Evolutionary conservation across 371 early-diverging fungal genomes (phyloP).

Genomic region (Paraphysoderma sedebokerense): DNA sequence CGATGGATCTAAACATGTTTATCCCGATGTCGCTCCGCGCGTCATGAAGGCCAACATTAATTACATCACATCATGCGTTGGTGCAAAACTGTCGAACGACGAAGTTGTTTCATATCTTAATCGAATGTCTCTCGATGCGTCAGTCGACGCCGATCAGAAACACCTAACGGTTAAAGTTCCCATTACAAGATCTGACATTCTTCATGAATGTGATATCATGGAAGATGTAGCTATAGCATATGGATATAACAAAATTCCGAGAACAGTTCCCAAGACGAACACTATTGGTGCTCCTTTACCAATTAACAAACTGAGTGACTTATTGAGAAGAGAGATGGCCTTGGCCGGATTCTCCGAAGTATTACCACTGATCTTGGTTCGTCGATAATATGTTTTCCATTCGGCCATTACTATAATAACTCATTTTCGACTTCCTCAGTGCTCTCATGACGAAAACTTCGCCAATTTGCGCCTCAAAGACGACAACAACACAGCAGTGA

Average conservation of each 20-base stretch:
- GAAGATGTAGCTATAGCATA: conserved; percentile 99
- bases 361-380: conserved; percentile 81
- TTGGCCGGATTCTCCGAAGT: conserved; percentile 92
- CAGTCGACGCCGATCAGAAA: conserved; percentile 18
- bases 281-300: conserved; percentile 83
- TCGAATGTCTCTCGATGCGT: conserved; percentile 75
- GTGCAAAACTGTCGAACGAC: conserved; percentile 43
- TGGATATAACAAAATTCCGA: conserved; percentile 91
- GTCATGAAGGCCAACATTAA: conserved; percentile 49
- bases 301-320: conserved; percentile 86
- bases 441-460: conserved; percentile 94
- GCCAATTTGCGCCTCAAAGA: conserved; percentile 62
- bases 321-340: conserved; percentile 79
- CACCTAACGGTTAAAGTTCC: conserved; percentile 70
- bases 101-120: conserved; percentile 59
- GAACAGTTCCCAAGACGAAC: conserved; percentile 55
- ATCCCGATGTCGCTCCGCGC: conserved; percentile 57
- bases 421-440: conserved; percentile 20
- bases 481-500: conserved; percentile 61
- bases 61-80: conserved; percentile 72
- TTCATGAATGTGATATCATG: conserved; percentile 96
- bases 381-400: conserved; percentile 2
- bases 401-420: conserved; percentile 1
- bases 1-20: conserved; percentile 46
- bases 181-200: conserved; percentile 86